Base-by-base conservation (phyloP, 768 basidiomycete genomes). In the Cubamyces lactineus region DNA sequence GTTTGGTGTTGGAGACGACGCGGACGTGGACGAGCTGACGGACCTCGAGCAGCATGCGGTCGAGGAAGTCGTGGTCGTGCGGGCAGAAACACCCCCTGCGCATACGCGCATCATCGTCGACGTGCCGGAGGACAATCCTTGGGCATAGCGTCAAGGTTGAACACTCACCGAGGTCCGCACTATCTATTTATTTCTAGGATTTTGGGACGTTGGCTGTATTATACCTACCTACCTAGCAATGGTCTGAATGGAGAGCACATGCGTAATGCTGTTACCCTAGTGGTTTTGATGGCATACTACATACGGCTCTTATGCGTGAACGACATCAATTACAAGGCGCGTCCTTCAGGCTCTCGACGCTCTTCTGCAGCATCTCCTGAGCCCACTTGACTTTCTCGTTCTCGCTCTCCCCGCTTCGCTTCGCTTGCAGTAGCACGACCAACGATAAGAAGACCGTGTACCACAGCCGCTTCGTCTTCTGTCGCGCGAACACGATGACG, bases 401-500 rank as follows among this genome's bases (percentile, higher is more conserved):
- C 15, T 84, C 67, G 52, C 57, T 67, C 28, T 67, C 67, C 34
- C 50, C 66, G 26, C 48, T 55, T 52, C 70, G 72, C 64, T 81
- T 82, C 24, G 75, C 75, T 54, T 71, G 66, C 50, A 87, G 72
- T 54, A 87, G 75, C 2, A 87, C 72, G 12, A 86, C 67, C 51
- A 81, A 61, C 13, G 86, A 84, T 61, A 88, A 69, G 70, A 87
- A 91, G 6, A 91, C 68, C 34, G 84, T 85, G 70, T 91, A 92
- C 91, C 90, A 92, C 50, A 86, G 66, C 61, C 89, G 75, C 73
- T 92, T 92, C 51, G 89, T 92, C 70, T 79, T 82, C 73, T 92
- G 90, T 51, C 89, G 79, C 13, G 80, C 75, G 61, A 91, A 86
- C 23, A 83, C 69, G 2, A 88, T 76, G 46, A 85, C 69, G 3